Evolutionary conservation across 2,329 filamentous ascomycete genomes (phyloP), one percentile per base, ranked within the genome.

Genomic region (Uncinocarpus reesii): DNA sequence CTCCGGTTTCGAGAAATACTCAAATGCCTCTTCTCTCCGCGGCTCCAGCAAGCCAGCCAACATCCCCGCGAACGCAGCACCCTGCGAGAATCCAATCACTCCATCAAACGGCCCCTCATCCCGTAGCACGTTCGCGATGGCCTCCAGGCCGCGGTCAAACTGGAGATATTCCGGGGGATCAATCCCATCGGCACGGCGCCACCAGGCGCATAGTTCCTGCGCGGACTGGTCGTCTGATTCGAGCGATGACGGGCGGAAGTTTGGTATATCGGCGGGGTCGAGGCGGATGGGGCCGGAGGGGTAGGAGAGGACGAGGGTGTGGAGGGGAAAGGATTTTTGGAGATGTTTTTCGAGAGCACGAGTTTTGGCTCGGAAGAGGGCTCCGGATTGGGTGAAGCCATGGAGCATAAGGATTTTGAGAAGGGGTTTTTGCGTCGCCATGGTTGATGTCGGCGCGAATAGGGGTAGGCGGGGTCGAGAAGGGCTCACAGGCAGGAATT

Each of bases 371-470:
- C 80, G 83, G 77, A 95, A 95, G 54, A 88, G 73, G 3, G 81
- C 67, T 3, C 89, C 88, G 23, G 86, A 93, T 73, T 96, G 90
- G 6, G 90, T 95, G 76, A 81, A 95, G 66, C 90, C 84, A 59
- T 89, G 84, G 23, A 89, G 74, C 83, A 88, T 86, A 37, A 89
- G 72, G 54, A 89, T 81, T 65, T 81, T 86, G 48, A 73, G 63
- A 6, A 65, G 63, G 29, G 44, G 26, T 40, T 50, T 46, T 7
- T 37, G 16, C 28, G 43, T 23, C 2, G 28, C 29, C 42, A 38
- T 43, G n/a, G 28, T 43, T 10, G 28, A n/a, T 7, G 13, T 18
- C 8, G 24, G 8, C 16, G 40, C 2, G 26, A 28, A 31, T 16
- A 29, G 13, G 18, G 11, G 13, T 11, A 7, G 6, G 28, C 29